Conservation (phyloP, 176 grass and related monocot species). For the Oryza coarctata region DNA sequence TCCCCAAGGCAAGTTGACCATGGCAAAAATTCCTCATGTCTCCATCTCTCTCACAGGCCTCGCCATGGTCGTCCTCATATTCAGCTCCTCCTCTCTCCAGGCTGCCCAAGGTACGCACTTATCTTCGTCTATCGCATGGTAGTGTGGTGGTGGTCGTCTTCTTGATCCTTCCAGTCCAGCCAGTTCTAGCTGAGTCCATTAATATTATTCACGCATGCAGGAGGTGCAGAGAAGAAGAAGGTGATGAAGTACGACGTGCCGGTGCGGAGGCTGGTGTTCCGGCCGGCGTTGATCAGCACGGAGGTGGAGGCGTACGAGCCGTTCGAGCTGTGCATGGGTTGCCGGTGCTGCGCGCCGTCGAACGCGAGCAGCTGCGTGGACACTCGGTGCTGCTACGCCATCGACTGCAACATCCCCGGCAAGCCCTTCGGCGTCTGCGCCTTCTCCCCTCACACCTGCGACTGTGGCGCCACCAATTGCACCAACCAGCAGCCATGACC, state of each 20-base stretch:
- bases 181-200: neutral
- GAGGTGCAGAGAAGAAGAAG: neutral
- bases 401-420: slow-evolving; percentile 76
- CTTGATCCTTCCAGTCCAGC: neutral
- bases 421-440: slow-evolving; percentile 81
- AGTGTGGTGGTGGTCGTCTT: neutral
- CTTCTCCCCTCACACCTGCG: slow-evolving; percentile 62
- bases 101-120: neutral
- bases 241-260: slow-evolving; percentile 8
- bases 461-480: slow-evolving; percentile 51
- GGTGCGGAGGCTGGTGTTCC: slow-evolving; percentile 29
- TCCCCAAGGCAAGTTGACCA: neutral
- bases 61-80: neutral
- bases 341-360: slow-evolving; percentile 56
- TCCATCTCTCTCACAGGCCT: neutral
- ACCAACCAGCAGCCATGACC: slow-evolving; percentile 2
- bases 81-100: neutral
- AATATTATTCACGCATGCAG: neutral
- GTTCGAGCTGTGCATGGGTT: slow-evolving; percentile 61
- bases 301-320: slow-evolving; percentile 29
- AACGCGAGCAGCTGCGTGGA: slow-evolving; percentile 45
- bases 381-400: slow-evolving; percentile 71
- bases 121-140: neutral
- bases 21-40: neutral
- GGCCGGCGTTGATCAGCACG: neutral